These are phyloP conservation scores for Ogataea dorogensis DNA, from an alignment of 805 yeast species.

Conservation along the genomic window DNA sequence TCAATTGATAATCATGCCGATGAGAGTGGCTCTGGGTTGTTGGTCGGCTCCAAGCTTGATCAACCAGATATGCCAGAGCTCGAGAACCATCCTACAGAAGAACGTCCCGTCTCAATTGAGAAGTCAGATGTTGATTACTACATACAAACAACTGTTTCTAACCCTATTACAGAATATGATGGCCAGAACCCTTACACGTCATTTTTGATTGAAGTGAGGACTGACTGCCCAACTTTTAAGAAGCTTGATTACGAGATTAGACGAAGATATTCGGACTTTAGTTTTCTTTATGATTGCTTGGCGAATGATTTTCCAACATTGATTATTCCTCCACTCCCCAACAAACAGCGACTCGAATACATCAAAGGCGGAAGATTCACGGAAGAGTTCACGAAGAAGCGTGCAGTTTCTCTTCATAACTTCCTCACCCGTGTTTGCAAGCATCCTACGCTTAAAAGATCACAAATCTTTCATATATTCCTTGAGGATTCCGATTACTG, in stretches of 20 bases:
- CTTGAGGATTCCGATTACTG: slow-evolving; percentile 68
- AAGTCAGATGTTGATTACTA: slow-evolving; percentile 19
- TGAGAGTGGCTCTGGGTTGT: slow-evolving; percentile 9
- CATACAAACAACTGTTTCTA: slow-evolving; percentile 45
- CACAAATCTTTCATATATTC: slow-evolving; percentile 69
- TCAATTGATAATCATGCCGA: slow-evolving; percentile 11
- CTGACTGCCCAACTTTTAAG: slow-evolving; percentile 60
- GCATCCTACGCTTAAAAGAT: slow-evolving; percentile 70
- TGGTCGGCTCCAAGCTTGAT: slow-evolving; percentile 5
- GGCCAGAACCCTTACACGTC: slow-evolving; percentile 76
- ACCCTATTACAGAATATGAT: slow-evolving; percentile 70
- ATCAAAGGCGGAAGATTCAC: slow-evolving; percentile 92
- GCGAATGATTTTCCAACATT: slow-evolving; percentile 79
- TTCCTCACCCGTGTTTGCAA: slow-evolving; percentile 69
- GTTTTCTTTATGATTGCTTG: slow-evolving; percentile 71
- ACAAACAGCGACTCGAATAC: slow-evolving; percentile 86
- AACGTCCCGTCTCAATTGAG: not conserved
- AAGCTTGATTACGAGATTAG: slow-evolving; percentile 49
- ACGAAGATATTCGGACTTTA: slow-evolving; percentile 84
- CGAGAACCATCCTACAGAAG: not conserved
- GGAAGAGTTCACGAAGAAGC: slow-evolving; percentile 74
- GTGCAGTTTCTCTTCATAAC: slow-evolving; percentile 77
- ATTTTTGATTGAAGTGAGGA: slow-evolving; percentile 61
- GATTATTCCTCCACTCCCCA: slow-evolving; percentile 91
- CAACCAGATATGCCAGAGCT: slow-evolving; percentile 9